Conservation (phyloP, 805 yeast genomes). For the Clavispora phyllophila region DNA sequence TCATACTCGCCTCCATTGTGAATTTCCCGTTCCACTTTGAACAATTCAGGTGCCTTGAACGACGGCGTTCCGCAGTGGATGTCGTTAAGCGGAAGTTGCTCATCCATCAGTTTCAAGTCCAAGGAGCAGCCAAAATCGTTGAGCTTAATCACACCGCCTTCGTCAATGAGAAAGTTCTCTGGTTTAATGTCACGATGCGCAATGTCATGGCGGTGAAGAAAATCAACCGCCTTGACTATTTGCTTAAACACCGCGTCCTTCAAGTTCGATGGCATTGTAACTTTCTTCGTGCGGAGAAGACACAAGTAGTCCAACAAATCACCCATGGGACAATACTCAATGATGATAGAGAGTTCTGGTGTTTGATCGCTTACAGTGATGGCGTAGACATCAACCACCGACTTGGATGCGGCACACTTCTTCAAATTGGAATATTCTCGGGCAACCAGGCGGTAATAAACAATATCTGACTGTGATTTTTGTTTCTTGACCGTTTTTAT, state of each 20-base stretch:
- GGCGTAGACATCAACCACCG: constrained; percentile 26
- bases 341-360: constrained; percentile 28
- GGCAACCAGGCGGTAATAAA: constrained; percentile 20
- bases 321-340: constrained; percentile 42
- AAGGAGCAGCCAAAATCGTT: constrained; percentile 51
- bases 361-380: constrained; percentile 15
- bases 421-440: constrained; percentile 28
- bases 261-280: constrained; percentile 26
- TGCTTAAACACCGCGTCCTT: constrained; percentile 45
- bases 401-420: constrained; percentile 21
- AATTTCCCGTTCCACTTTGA: constrained; percentile 17
- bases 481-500: constrained; percentile 28
- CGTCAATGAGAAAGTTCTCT: constrained; percentile 46
- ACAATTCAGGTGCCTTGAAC: constrained; percentile 53
- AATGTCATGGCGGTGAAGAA: constrained; percentile 37
- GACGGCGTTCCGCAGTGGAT: constrained; percentile 46
- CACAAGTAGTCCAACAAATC: constrained; percentile 44
- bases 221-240: constrained; percentile 40
- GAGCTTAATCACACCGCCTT: constrained; percentile 39
- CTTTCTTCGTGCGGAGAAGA: constrained; percentile 29
- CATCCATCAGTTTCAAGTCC: constrained; percentile 22
- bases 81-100: constrained; percentile 15
- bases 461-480: constrained; percentile 5
- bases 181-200: constrained; percentile 53
- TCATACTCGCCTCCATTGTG: neutral